Percentiles rank a stretch among this genome's conserved stretches.
These are phyloP conservation scores for slime mould (Dictyostelium discoideum) DNA, from an alignment of 78 protist genomes.

Conservation along the genomic window DNA sequence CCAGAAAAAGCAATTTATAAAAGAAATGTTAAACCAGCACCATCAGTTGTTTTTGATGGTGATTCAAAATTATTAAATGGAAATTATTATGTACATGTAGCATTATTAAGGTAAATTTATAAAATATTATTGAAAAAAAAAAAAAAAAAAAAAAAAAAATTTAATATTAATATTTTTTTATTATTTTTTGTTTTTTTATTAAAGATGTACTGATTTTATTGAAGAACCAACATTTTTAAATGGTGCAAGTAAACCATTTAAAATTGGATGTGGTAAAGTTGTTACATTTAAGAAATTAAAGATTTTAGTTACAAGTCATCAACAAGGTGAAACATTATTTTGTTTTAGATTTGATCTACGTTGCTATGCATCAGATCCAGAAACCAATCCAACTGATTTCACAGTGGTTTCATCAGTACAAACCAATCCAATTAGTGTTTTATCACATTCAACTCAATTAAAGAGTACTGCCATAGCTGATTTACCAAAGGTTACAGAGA, in stretches of 20 bases:
- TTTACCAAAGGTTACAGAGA: constrained; percentile 69
- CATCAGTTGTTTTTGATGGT: constrained; percentile 81
- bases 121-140: neutral
- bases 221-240: constrained; percentile 82
- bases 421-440: constrained; percentile 76
- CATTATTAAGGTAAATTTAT: constrained; percentile 17
- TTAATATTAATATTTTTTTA: neutral
- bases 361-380: constrained; percentile 44
- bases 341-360: constrained; percentile 85
- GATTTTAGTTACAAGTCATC: constrained; percentile 82
- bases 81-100: constrained; percentile 51
- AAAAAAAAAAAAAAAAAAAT: neutral
- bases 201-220: constrained; percentile 73
- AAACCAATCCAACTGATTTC: constrained; percentile 56
- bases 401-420: constrained; percentile 26
- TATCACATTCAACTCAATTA: constrained; percentile 86
- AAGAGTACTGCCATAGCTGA: constrained; percentile 52
- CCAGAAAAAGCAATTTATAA: constrained; percentile 85
- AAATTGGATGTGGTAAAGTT: constrained; percentile 38
- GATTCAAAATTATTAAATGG: constrained; percentile 80
- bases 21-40: constrained; percentile 84
- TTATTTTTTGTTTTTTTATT: neutral
- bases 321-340: constrained; percentile 84
- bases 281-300: constrained; percentile 76
- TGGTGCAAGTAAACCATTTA: constrained; percentile 56